Evolutionary conservation across 1,284 basidiomycete genomes (phyloP).

Genomic region (Schizophyllum amplum): DNA sequence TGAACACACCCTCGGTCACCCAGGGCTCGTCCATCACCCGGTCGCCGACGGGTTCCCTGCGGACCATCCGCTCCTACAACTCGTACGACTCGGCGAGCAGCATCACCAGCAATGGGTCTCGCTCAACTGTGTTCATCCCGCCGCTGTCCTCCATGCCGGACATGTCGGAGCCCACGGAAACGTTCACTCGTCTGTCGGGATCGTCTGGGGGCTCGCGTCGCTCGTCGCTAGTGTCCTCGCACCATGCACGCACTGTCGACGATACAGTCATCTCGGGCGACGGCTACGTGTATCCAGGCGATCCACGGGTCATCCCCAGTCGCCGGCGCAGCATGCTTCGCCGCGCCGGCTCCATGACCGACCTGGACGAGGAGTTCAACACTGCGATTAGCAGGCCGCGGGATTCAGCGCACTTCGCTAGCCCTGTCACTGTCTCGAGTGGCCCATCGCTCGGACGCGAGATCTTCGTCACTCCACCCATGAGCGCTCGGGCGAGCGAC

Average conservation of each 20-base stretch:
- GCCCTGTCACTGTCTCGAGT: slow-evolving; percentile 49
- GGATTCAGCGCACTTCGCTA: slow-evolving; percentile 21
- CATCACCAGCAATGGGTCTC: slow-evolving; percentile 38
- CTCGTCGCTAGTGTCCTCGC: slow-evolving; percentile 44
- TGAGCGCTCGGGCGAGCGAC: slow-evolving; percentile 22
- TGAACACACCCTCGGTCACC: slow-evolving; percentile 31
- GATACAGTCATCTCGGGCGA: slow-evolving; percentile 57
- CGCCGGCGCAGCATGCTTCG: slow-evolving; percentile 44
- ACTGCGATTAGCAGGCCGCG: slow-evolving; percentile 24
- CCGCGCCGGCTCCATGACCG: slow-evolving; percentile 68
- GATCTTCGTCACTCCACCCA: slow-evolving; percentile 56
- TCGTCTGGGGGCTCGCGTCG: slow-evolving; percentile 27
- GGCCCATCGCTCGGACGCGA: slow-evolving; percentile 42
- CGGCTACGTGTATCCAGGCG: slow-evolving; percentile 59
- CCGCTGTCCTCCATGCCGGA: slow-evolving; percentile 60
- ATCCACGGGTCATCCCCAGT: slow-evolving; percentile 59
- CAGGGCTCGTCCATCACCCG: slow-evolving; percentile 32
- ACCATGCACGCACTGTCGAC: slow-evolving; percentile 57
- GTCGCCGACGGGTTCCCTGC: slow-evolving; percentile 66
- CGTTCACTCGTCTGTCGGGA: neutral
- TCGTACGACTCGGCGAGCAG: slow-evolving; percentile 20
- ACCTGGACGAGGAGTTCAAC: slow-evolving; percentile 63
- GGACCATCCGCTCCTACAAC: slow-evolving; percentile 56
- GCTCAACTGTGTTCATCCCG: slow-evolving; percentile 65
- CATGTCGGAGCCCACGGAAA: slow-evolving; percentile 36